Conservation (phyloP, 2,329 filamentous ascomycete genomes). For the Ceratocystis colombiana region DNA sequence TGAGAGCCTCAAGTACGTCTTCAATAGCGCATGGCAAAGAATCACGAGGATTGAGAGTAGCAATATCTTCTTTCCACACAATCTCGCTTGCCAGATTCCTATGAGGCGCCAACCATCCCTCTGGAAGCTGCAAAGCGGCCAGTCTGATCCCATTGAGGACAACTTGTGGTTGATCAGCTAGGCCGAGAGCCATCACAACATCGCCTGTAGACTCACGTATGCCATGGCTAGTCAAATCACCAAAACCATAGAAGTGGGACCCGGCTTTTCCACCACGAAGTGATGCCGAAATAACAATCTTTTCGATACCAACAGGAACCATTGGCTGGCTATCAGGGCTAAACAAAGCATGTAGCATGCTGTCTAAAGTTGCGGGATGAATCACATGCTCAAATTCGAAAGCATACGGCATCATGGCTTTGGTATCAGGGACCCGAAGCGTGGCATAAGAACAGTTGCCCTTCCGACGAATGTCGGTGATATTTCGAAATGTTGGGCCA, state of each 20-base stretch:
- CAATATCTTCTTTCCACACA: constrained; percentile 38
- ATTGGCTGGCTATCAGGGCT: constrained; percentile 39
- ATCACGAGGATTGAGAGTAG: constrained; percentile 26
- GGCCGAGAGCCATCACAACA: constrained; percentile 37
- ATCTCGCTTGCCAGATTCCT: constrained; percentile 42
- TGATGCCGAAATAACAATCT: constrained; percentile 39
- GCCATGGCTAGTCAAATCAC: constrained; percentile 33
- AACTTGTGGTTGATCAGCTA: constrained; percentile 33
- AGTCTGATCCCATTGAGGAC: constrained; percentile 39
- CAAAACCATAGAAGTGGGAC: constrained; percentile 36
- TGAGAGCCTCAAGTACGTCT: constrained; percentile 32
- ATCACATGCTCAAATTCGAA: constrained; percentile 47
- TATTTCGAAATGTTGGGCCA: constrained; percentile 42
- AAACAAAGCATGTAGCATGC: constrained; percentile 46
- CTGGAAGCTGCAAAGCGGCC: constrained; percentile 28
- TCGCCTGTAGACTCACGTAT: constrained; percentile 36
- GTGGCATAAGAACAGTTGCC: constrained; percentile 33
- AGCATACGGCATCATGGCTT: constrained; percentile 42
- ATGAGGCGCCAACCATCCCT: constrained; percentile 40
- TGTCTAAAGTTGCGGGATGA: constrained; percentile 49
- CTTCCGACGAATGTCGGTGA: constrained; percentile 33
- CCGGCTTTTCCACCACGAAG: constrained; percentile 31
- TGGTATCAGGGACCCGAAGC: constrained; percentile 41
- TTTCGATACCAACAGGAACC: constrained; percentile 41
- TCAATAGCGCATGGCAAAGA: constrained; percentile 23